Evolutionary conservation across 2,329 filamentous ascomycete species (phyloP), one percentile per base, ranked within the genome.

Genomic region (Xylaria sp.): DNA sequence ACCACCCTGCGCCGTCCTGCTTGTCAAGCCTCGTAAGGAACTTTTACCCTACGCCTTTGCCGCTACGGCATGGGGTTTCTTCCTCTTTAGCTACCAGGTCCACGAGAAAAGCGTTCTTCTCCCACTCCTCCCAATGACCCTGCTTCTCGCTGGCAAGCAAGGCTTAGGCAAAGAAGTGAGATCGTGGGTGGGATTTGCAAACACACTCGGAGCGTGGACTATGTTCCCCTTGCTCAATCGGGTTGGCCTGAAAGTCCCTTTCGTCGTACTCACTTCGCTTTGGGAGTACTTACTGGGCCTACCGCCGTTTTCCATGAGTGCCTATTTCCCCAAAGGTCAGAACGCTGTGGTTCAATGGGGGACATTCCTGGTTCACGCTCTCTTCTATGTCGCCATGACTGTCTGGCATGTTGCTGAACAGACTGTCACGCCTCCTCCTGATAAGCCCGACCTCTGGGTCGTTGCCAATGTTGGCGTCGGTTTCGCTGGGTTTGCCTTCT

Each of bases 101-200:
- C 95, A 99, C 72, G 95, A 99, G 79, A 99, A 99, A 84, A 97
- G 94, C 68, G 92, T 97, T 0, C 82, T 99, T 4, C 85, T 99
- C 2, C 96, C 95, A 0, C 82, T 99, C 49, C 86, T 98, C 75
- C 95, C 95, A 0, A 97, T 96, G 91, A 98, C 94, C 0, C 78
- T 97, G 6, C 83, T 98, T 4, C 83, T 99, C 40, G 91, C 91
- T 15, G 89, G 91, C 15, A 87, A 89, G 65, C 86, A 91, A 51
- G 94, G 94, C 0, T 79, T 99, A 52, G 87, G 87, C 63, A 90
- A 91, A 63, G 88, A 89, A 56, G 87, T 86, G 17, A 87, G 95
- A 51, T 89, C 92, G 1, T 99, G 95, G 95, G 89, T 98, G 4
- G 94, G 94, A n/a, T 96, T 96, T 73, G 94, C 93, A 57, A 99